A percentile compares a stretch with the other conserved stretches of the same genome.
Evolutionary conservation across 441 rosid genomes (phyloP).

Genomic region (Omphalea diandra): DNA sequence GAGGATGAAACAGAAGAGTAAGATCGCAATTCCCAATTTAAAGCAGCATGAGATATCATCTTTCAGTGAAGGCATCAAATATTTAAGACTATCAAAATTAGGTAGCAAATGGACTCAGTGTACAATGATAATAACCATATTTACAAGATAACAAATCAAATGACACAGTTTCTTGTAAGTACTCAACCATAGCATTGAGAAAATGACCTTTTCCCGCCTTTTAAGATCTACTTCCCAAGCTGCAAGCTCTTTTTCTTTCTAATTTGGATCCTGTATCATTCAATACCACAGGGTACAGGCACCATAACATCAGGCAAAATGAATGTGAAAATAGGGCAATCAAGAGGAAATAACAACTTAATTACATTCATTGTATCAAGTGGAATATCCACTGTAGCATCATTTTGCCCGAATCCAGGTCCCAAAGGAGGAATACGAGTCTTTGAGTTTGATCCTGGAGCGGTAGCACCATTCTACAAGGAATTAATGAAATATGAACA

Average conservation of each 20-base stretch:
- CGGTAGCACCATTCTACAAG: slow-evolving; percentile 54
- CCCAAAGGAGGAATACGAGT: slow-evolving; percentile 48
- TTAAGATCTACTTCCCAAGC: slow-evolving; percentile 89
- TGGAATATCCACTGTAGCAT: slow-evolving; percentile 87
- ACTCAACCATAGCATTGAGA: neutral
- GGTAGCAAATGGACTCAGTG: neutral
- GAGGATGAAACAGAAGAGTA: slow-evolving; percentile 11
- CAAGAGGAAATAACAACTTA: neutral
- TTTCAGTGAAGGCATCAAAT: neutral
- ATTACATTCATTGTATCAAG: slow-evolving; percentile 73
- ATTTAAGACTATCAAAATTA: neutral
- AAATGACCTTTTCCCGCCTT: slow-evolving; percentile 74
- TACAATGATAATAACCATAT: neutral
- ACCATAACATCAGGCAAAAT: slow-evolving; percentile 2
- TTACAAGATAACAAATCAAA: neutral
- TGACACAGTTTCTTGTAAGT: neutral
- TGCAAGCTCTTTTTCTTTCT: slow-evolving; percentile 72
- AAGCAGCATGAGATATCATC: neutral
- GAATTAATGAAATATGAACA: neutral
- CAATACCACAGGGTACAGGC: slow-evolving; percentile 17
- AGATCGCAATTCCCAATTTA: neutral
- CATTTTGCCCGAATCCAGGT: slow-evolving; percentile 64
- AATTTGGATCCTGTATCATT: slow-evolving; percentile 61
- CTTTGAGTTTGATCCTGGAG: slow-evolving; percentile 52
- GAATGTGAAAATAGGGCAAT: neutral